A percentile compares a stretch with the other conserved stretches of the same genome.
phyloP scores from a whole-genome alignment of 169 alveolate genomes.

The Cryptosporidium sp. region DNA sequence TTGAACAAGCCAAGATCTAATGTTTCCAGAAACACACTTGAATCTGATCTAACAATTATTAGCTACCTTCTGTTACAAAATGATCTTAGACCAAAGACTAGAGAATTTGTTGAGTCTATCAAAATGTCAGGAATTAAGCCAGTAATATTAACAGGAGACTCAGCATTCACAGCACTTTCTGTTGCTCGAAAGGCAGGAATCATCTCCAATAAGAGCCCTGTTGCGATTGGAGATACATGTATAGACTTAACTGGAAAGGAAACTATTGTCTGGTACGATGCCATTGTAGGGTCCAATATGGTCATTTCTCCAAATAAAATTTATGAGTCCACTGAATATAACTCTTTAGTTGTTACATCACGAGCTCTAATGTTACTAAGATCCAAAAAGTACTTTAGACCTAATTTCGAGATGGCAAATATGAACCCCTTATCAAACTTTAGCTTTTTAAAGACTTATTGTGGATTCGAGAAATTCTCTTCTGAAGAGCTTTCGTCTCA shows the following conservation, averaged over 20 bases:
- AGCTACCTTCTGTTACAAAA: slow-evolving; percentile 23
- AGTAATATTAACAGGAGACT: slow-evolving; percentile 61
- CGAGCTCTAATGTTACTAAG: slow-evolving; percentile 24
- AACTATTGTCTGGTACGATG: slow-evolving; percentile 23
- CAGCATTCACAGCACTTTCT: slow-evolving; percentile 56
- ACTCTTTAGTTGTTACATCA: slow-evolving; percentile 45
- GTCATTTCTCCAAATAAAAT: slow-evolving; percentile 8
- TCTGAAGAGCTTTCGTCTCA: slow-evolving; percentile 4
- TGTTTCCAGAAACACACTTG: slow-evolving; percentile 49
- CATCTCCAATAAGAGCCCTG: background rate
- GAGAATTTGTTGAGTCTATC: slow-evolving; percentile 2
- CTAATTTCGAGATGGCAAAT: background rate
- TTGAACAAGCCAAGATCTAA: slow-evolving; percentile 57
- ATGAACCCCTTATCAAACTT: background rate
- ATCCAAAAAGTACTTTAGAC: slow-evolving; percentile 20
- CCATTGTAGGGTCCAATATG: background rate
- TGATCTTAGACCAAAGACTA: slow-evolving; percentile 25
- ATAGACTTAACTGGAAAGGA: background rate
- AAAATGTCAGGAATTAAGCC: slow-evolving; percentile 57
- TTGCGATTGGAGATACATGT: slow-evolving; percentile 21
- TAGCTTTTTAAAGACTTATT: background rate
- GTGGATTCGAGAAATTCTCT: background rate
- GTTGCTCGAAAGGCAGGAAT: slow-evolving; percentile 63
- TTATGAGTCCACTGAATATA: slow-evolving; percentile 47
- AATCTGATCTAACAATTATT: slow-evolving; percentile 7